Conservation (phyloP, 495 filamentous ascomycete species). For the Margaritispora aquatica region DNA sequence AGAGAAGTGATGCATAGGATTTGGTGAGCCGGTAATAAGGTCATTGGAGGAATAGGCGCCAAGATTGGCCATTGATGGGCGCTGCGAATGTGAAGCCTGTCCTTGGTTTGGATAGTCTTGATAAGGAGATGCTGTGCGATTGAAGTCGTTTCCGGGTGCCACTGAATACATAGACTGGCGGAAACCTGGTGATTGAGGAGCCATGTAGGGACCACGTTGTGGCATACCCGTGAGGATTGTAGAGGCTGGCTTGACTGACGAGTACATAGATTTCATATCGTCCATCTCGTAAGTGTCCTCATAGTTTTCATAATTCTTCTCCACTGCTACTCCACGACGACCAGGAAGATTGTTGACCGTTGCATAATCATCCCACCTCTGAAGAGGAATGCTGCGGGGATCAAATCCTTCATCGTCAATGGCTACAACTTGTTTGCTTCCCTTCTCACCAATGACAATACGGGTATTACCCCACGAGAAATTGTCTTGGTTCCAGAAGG, state of each 20-base stretch:
- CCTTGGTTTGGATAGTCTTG: constrained; percentile 35
- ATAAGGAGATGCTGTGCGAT: constrained; percentile 39
- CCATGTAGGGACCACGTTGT: constrained; percentile 64
- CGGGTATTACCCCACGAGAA: constrained; percentile 98
- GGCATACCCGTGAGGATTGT: constrained; percentile 86
- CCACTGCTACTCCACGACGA: constrained; percentile 64
- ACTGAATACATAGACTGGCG: constrained; percentile 43
- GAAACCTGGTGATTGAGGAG: constrained; percentile 70
- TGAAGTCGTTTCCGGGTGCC: neutral
- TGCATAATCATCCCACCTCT: constrained; percentile 98
- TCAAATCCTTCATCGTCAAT: constrained; percentile 85
- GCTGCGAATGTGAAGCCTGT: constrained; percentile 6
- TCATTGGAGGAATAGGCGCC: constrained; percentile 13
- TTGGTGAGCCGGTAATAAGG: constrained; percentile 12
- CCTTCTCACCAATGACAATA: constrained; percentile 91
- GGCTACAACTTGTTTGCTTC: constrained; percentile 80
- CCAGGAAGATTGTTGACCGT: constrained; percentile 83
- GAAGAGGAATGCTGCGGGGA: constrained; percentile 85
- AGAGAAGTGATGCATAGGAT: constrained; percentile 23
- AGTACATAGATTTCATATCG: constrained; percentile 94
- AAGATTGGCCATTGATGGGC: constrained; percentile 19
- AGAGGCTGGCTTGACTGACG: constrained; percentile 87
- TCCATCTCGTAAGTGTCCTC: constrained; percentile 87
- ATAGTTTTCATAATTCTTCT: constrained; percentile 60
- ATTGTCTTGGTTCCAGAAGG: constrained; percentile 99